Evolutionary conservation across 495 filamentous ascomycete species (phyloP).

Genomic region (Physcia stellaris): DNA sequence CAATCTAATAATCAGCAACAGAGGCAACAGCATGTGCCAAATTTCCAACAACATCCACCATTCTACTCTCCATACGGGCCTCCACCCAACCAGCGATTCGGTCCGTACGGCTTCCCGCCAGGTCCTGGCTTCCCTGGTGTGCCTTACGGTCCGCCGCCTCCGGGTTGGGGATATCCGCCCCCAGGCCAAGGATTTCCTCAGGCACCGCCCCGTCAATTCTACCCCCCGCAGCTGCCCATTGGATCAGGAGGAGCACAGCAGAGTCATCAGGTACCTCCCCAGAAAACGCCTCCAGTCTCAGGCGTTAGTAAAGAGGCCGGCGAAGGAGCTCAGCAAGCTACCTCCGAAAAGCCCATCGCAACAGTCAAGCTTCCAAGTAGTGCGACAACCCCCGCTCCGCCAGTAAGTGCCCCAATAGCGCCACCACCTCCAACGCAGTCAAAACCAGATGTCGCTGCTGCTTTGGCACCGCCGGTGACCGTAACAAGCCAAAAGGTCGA

Average conservation of each 20-base stretch:
- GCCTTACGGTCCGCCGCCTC: slow-evolving; percentile 52
- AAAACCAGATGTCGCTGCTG: slow-evolving; percentile 43
- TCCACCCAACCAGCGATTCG: slow-evolving; percentile 32
- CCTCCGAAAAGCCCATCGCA: slow-evolving; percentile 16
- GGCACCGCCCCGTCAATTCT: slow-evolving; percentile 41
- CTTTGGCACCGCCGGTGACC: slow-evolving; percentile 26
- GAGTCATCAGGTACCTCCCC: too few relatives aligned
- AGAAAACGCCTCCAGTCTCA: slow-evolving; percentile 22
- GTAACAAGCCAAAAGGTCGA: slow-evolving; percentile 23
- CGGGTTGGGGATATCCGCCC: slow-evolving; percentile 68
- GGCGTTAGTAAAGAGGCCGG: slow-evolving; percentile 10
- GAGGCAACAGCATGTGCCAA: slow-evolving; percentile 24
- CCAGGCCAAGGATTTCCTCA: slow-evolving; percentile 69
- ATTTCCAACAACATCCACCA: slow-evolving; percentile 38
- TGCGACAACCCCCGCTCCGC: slow-evolving; percentile 22
- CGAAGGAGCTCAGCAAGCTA: slow-evolving; percentile 21
- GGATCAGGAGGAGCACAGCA: too few relatives aligned
- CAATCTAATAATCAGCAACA: slow-evolving; percentile 22
- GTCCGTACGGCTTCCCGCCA: slow-evolving; percentile 47
- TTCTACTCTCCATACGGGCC: slow-evolving; percentile 36
- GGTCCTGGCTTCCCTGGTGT: slow-evolving; percentile 45
- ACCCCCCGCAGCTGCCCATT: slow-evolving; percentile 33
- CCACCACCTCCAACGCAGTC: slow-evolving; percentile 50
- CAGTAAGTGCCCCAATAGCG: slow-evolving; percentile 21
- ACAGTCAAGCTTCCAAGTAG: slow-evolving; percentile 15